These are phyloP conservation scores for Takakia lepidozioides DNA, from an alignment of 225 moss, liverwort and hornwort genomes.

Conservation along the genomic window DNA sequence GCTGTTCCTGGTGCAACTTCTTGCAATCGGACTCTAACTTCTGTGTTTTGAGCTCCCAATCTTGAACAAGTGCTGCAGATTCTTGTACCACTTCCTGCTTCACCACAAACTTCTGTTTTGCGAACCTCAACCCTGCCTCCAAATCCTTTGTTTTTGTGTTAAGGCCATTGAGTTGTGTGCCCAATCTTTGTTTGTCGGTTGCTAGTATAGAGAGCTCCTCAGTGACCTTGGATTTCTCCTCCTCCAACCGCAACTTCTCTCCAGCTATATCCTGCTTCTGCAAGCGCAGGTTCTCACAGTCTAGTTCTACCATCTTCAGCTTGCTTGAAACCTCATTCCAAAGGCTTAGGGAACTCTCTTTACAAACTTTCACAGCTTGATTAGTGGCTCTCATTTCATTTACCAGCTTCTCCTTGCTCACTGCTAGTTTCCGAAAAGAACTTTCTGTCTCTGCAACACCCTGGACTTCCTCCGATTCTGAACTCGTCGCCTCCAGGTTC, in stretches of 20 bases:
- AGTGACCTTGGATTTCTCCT: constrained; percentile 13
- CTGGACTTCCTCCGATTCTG: constrained; percentile 8
- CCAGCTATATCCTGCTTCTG: constrained; percentile 12
- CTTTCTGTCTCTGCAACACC: constrained; percentile 3
- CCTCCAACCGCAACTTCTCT: too few relatives aligned
- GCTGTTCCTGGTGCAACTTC: constrained; percentile 13
- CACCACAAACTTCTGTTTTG: too few relatives aligned
- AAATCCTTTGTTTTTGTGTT: constrained; percentile 11
- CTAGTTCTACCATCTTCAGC: constrained; percentile 1
- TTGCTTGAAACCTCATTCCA: neutral
- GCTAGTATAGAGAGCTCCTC: too few relatives aligned
- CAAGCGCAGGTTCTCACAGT: constrained; percentile 10
- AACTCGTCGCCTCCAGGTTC: constrained; percentile 1
- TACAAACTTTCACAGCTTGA: neutral
- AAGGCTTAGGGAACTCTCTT: neutral
- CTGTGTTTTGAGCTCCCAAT: too few relatives aligned
- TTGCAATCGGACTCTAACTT: constrained; percentile 27
- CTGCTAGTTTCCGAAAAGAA: neutral
- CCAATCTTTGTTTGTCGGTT: too few relatives aligned
- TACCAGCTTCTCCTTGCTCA: constrained; percentile 5
- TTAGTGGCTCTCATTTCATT: constrained; percentile 2
- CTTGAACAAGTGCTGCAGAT: constrained; percentile 22
- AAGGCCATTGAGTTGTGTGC: too few relatives aligned
- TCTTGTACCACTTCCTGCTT: constrained; percentile 35
- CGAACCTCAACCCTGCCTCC: too few relatives aligned